Evolutionary conservation across 2,329 filamentous ascomycete species (phyloP).

Genomic region (Zarea fungicola): DNA sequence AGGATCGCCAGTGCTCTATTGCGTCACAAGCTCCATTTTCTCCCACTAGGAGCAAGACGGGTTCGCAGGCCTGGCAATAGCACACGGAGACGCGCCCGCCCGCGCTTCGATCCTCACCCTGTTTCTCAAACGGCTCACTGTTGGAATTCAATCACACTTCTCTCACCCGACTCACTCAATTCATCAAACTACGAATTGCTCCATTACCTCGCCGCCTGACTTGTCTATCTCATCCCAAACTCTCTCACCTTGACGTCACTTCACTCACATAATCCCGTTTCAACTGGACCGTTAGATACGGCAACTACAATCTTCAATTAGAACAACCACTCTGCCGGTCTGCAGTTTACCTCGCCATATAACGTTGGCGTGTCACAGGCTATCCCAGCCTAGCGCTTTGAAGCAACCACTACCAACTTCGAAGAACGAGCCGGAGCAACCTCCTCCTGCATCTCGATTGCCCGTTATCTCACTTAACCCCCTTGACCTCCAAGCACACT

Average conservation of each 20-base stretch:
- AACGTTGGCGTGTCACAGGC: too few species aligned
- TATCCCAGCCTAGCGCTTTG: neutral
- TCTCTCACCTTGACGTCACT: slow-evolving; percentile 7
- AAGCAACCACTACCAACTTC: neutral
- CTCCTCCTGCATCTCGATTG: neutral
- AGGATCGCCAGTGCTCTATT: slow-evolving; percentile 12
- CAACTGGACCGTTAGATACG: too few species aligned
- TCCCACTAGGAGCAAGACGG: slow-evolving; percentile 7
- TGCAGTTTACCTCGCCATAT: too few species aligned
- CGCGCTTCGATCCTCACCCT: neutral
- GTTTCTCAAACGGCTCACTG: neutral
- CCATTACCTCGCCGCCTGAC: neutral
- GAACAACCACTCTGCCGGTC: too few species aligned
- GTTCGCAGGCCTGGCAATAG: slow-evolving; percentile 1
- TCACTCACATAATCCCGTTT: too few species aligned
- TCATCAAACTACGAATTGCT: neutral
- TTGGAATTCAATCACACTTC: neutral
- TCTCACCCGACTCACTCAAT: neutral
- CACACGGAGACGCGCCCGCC: neutral
- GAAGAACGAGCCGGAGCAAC: neutral
- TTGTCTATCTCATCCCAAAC: neutral
- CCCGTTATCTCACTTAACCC: neutral
- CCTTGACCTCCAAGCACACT: neutral
- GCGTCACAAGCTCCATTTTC: slow-evolving; percentile 11
- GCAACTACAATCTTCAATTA: too few species aligned